These are phyloP conservation scores for Vanderwaltozyma tropicalis DNA, from an alignment of 805 yeast genomes.

Conservation along the genomic window DNA sequence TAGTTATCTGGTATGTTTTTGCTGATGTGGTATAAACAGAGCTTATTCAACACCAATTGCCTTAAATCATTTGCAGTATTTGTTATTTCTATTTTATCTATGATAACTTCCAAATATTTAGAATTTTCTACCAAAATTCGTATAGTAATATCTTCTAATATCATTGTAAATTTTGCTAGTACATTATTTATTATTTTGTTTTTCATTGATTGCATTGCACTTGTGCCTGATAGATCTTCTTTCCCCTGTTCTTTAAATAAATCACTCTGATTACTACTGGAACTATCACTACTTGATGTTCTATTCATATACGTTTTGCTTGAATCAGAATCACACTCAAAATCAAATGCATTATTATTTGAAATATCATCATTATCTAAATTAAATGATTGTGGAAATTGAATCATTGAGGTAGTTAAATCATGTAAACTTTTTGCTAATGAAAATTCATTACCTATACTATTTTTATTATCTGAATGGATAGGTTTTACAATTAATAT, in stretches of 20 bases:
- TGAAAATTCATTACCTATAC: conserved; percentile 33
- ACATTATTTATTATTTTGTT: conserved; percentile 59
- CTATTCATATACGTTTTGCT: background rate
- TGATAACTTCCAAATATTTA: conserved; percentile 21
- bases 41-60: background rate
- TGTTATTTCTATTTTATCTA: conserved; percentile 18
- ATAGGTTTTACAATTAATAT: conserved; percentile 27
- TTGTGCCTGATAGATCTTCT: conserved; percentile 6
- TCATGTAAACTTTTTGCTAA: conserved; percentile 67
- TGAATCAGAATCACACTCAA: background rate
- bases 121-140: conserved; percentile 38
- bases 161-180: conserved; percentile 46
- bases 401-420: conserved; percentile 44
- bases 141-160: conserved; percentile 37
- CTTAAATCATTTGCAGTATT: conserved; percentile 1
- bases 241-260: conserved; percentile 5
- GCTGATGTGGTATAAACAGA: conserved; percentile 4
- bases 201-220: conserved; percentile 45
- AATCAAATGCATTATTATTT: conserved; percentile 3
- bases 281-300: background rate
- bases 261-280: background rate
- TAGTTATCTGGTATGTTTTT: background rate
- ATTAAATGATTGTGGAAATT: conserved; percentile 15
- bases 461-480: conserved; percentile 15
- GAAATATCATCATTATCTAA: conserved; percentile 10